phyloP scores from a whole-genome alignment of 352 stramenopile genomes.

The Pythium aquatile region DNA sequence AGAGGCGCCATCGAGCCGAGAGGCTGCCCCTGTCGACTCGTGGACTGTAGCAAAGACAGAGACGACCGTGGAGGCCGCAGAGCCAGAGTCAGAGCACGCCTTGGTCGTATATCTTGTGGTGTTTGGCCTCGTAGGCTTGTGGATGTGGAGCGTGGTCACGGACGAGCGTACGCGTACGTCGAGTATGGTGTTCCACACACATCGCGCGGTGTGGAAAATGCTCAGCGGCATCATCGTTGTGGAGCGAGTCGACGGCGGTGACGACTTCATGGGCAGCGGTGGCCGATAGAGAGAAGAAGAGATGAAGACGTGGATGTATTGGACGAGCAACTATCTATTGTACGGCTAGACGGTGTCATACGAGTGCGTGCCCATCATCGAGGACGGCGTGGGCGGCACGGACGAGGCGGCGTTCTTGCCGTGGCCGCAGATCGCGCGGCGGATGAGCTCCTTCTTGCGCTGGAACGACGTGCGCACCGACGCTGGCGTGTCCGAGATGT shows the following conservation, averaged over 20 bases:
- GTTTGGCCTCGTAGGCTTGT: conserved; percentile 22
- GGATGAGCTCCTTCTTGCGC: conserved; percentile 83
- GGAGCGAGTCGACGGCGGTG: conserved; percentile 18
- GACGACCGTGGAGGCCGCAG: no score
- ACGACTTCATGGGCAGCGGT: conserved; percentile 8
- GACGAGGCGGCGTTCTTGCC: conserved; percentile 38
- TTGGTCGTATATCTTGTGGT: conserved; percentile 18
- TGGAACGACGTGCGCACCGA: conserved; percentile 80
- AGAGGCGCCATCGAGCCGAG: background rate
- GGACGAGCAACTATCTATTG: background rate
- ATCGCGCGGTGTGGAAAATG: conserved; percentile 11
- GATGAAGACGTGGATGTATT: conserved; percentile 14
- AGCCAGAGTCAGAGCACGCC: conserved; percentile 2
- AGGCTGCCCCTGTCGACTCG: background rate
- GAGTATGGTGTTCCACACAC: conserved; percentile 21
- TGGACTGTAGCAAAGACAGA: background rate
- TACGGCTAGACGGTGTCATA: conserved; percentile 24
- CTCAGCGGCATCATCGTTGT: conserved; percentile 20
- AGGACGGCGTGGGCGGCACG: conserved; percentile 28
- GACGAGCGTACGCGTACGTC: conserved; percentile 21
- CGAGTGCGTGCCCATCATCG: conserved; percentile 10
- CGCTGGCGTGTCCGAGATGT: conserved; percentile 74
- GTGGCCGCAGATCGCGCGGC: conserved; percentile 77
- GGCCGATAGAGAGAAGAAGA: background rate
- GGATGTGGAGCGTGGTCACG: conserved; percentile 22